A percentile compares a stretch with the other conserved stretches of the same genome.
These are phyloP conservation scores for Chromera velia DNA, from an alignment of 73 alveolate species.

Conservation along the genomic window DNA sequence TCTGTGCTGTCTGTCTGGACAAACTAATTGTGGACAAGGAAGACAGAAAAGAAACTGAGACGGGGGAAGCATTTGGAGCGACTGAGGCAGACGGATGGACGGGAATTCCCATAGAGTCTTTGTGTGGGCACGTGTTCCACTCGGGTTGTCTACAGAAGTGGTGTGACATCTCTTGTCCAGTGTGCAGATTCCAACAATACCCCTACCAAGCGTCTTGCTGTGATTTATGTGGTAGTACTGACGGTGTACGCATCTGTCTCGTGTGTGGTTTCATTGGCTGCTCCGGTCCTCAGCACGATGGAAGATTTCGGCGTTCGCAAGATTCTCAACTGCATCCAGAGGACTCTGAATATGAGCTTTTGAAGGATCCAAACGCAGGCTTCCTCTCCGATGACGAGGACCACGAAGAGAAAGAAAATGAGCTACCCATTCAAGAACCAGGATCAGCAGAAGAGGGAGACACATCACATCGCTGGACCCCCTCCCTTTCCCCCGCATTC, in stretches of 20 bases:
- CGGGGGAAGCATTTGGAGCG: not conserved
- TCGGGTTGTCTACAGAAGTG: constrained; percentile 28
- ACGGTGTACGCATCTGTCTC: constrained; percentile 33
- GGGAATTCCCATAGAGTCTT: constrained; percentile 20
- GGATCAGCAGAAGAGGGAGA: too few species aligned
- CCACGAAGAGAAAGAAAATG: too few species aligned
- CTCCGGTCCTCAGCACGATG: constrained; percentile 1
- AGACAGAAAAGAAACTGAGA: not conserved
- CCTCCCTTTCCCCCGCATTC: too few species aligned
- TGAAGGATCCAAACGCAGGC: too few species aligned
- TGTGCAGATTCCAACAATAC: constrained; percentile 45
- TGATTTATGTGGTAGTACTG: constrained; percentile 33
- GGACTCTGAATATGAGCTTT: too few species aligned
- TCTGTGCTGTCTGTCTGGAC: not conserved
- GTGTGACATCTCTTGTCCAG: constrained; percentile 45
- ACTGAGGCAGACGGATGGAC: not conserved
- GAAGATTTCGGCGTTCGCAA: too few species aligned
- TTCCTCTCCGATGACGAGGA: too few species aligned
- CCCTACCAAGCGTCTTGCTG: constrained; percentile 38
- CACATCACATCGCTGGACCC: too few species aligned
- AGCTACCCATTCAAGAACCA: too few species aligned
- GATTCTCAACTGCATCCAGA: too few species aligned
- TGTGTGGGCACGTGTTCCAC: constrained; percentile 43
- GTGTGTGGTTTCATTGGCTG: constrained; percentile 44
- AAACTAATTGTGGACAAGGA: not conserved